Evolutionary conservation across 192 early-diverging fungal species (phyloP), one percentile per base, ranked within the genome.

Genomic region (Coemansia sp.): DNA sequence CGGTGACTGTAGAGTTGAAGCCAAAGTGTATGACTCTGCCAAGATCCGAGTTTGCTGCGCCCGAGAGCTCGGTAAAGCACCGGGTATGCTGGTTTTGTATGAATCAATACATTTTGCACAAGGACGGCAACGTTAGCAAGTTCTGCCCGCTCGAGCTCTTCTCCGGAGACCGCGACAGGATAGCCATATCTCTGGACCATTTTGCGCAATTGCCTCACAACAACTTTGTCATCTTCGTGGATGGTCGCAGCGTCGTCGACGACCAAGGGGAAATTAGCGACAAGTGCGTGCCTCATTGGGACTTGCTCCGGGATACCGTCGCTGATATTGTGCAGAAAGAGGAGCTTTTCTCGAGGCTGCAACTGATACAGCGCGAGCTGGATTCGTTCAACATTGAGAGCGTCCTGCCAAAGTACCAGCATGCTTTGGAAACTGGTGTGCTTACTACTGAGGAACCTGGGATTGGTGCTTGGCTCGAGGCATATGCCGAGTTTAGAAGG

Each of bases 91-190:
- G 89, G 6, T 91, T 87, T 72, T 94, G 92, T 73, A 90, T 92
- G 91, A 86, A 94, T 49, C 87, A 92, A 62, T 69, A 87, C 26
- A 68, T 59, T 6, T 88, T 91, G 70, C 72, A 69, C 10, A 66
- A 73, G 16, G 66, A 38, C 11, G 66, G 77, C 6, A 47, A 42
- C 19, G 44, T 69, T 6, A 86, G 72, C 62, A 68, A 66, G 9
- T 90, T 87, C 62, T 94, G 93, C 53, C 89, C 91, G 3, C 81
- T 94, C 28, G 91, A 94, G 60, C 72, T 94, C 39, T 89, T 84
- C 35, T 88, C 87, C 5, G 49, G 58, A 0, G 46, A 78, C 47
- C 67, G 33, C 2, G n/a, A 7, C 0, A 74, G 84, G 5, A 46
- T 87, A 10, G 53, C 26, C 17, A 62, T 39, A 0, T 86, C 87